phyloP scores from a whole-genome alignment of 2,329 filamentous ascomycete species.

The Salinomyces thailandicus region DNA sequence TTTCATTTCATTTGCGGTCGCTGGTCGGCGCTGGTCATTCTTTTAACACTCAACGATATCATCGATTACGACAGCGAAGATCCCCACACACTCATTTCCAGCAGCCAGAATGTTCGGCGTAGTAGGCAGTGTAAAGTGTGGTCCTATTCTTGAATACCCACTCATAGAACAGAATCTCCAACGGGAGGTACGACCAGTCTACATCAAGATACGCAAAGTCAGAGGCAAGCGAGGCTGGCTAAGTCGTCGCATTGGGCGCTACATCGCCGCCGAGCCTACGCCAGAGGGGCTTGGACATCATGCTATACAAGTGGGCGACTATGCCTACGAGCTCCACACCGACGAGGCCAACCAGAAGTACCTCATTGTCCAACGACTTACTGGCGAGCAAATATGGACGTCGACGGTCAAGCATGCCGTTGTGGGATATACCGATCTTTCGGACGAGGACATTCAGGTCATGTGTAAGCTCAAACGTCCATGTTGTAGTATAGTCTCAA shows the following conservation, averaged over 20 bases:
- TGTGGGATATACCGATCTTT: not conserved
- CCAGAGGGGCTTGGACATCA: constrained; percentile 1
- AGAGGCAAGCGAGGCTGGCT: constrained; percentile 2
- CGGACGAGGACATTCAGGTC: constrained; percentile 2
- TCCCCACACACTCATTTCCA: no score
- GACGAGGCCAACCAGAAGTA: constrained; percentile 1
- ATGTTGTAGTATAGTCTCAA: not conserved
- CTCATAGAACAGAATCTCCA: constrained; percentile 1
- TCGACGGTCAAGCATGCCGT: not conserved
- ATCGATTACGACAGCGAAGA: no score
- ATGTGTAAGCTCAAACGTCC: not conserved
- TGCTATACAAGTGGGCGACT: not conserved
- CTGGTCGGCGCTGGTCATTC: no score
- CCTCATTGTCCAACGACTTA: constrained; percentile 1
- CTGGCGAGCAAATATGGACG: constrained; percentile 1
- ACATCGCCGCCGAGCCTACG: not conserved
- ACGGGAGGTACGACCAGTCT: not conserved
- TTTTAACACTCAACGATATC: no score
- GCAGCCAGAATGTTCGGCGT: not conserved
- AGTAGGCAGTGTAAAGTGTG: not conserved
- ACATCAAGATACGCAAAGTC: constrained; percentile 3
- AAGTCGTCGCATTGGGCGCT: not conserved
- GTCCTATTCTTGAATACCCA: not conserved
- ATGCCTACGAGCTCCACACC: constrained; percentile 1
- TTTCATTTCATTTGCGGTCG: no score